A percentile compares a stretch with the other conserved stretches of the same genome.
Evolutionary conservation across 176 grass and related monocot species (phyloP).

Genomic region (Ampelocalamus luodianensis): DNA sequence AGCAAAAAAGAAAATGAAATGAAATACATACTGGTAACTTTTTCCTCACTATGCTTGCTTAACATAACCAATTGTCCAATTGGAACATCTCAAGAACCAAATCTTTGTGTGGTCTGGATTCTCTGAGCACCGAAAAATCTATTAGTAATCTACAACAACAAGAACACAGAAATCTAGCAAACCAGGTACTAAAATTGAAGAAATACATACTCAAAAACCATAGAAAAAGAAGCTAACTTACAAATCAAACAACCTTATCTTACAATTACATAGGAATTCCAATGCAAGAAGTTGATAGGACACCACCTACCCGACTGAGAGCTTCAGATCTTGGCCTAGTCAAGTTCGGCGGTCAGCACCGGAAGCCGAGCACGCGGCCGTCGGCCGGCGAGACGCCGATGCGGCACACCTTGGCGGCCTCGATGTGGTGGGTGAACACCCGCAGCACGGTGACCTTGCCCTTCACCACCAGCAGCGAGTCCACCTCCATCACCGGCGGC

Average conservation of each 20-base stretch:
- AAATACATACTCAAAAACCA: background rate
- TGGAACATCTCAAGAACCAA: slow-evolving; percentile 55
- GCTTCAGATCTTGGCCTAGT: slow-evolving; percentile 17
- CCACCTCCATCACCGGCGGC: slow-evolving; percentile 64
- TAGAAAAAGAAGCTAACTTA: slow-evolving; percentile 31
- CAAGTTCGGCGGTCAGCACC: slow-evolving; percentile 58
- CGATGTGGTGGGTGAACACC: slow-evolving; percentile 85
- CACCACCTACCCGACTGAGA: background rate
- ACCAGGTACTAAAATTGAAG: background rate
- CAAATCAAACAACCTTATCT: slow-evolving; percentile 37
- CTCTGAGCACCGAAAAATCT: slow-evolving; percentile 25
- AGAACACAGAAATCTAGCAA: slow-evolving; percentile 23
- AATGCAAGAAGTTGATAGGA: slow-evolving; percentile 1
- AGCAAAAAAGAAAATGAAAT: background rate
- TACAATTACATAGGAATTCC: slow-evolving; percentile 24
- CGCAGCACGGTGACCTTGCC: slow-evolving; percentile 68
- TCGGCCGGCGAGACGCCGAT: slow-evolving; percentile 59
- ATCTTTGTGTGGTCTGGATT: slow-evolving; percentile 50
- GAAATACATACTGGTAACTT: background rate
- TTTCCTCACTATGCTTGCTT: slow-evolving; percentile 9
- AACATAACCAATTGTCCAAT: background rate
- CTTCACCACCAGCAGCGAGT: slow-evolving; percentile 69
- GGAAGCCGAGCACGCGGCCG: slow-evolving; percentile 74
- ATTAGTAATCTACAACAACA: slow-evolving; percentile 7
- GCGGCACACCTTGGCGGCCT: slow-evolving; percentile 65